Evolutionary conservation across 441 rosid genomes (phyloP).

Genomic region (Adansonia madagascariensis): DNA sequence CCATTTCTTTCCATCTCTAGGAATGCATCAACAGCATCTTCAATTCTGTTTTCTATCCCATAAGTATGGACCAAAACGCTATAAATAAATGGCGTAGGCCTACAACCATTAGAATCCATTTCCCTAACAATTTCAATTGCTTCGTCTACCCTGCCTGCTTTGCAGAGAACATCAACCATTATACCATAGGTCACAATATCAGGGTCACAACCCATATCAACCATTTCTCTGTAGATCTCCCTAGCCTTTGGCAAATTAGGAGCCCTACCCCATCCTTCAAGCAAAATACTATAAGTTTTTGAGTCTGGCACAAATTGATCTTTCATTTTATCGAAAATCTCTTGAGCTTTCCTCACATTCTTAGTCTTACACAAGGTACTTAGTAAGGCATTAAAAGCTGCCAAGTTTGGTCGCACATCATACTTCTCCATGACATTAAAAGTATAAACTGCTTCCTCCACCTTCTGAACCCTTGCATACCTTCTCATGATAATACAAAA

Average conservation of each 20-base stretch:
- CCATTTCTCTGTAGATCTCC: slow-evolving; percentile 74
- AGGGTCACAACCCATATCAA: slow-evolving; percentile 60
- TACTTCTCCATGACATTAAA: slow-evolving; percentile 90
- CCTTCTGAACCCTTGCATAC: slow-evolving; percentile 73
- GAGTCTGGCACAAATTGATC: slow-evolving; percentile 60
- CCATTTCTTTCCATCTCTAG: slow-evolving; percentile 80
- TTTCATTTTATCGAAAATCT: slow-evolving; percentile 68
- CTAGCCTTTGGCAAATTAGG: slow-evolving; percentile 87
- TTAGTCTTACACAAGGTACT: slow-evolving; percentile 88
- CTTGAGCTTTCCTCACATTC: slow-evolving; percentile 90
- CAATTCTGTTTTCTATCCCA: slow-evolving; percentile 70
- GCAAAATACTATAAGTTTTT: slow-evolving; percentile 79
- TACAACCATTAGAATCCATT: slow-evolving; percentile 56
- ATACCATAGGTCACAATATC: slow-evolving; percentile 87
- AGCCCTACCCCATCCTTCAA: slow-evolving; percentile 92
- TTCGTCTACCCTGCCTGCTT: slow-evolving; percentile 88
- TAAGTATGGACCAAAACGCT: slow-evolving; percentile 81
- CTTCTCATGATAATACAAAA: slow-evolving; percentile 90
- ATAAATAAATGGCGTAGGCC: slow-evolving; percentile 73
- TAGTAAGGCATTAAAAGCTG: slow-evolving; percentile 74
- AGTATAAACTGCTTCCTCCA: slow-evolving; percentile 80
- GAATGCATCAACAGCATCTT: slow-evolving; percentile 78
- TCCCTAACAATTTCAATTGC: slow-evolving; percentile 69
- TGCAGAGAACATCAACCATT: slow-evolving; percentile 83
- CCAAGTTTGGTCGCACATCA: slow-evolving; percentile 58